These are phyloP conservation scores for Erysimum cheiranthoides DNA, from an alignment of 345 rosid genomes.

Conservation along the genomic window DNA sequence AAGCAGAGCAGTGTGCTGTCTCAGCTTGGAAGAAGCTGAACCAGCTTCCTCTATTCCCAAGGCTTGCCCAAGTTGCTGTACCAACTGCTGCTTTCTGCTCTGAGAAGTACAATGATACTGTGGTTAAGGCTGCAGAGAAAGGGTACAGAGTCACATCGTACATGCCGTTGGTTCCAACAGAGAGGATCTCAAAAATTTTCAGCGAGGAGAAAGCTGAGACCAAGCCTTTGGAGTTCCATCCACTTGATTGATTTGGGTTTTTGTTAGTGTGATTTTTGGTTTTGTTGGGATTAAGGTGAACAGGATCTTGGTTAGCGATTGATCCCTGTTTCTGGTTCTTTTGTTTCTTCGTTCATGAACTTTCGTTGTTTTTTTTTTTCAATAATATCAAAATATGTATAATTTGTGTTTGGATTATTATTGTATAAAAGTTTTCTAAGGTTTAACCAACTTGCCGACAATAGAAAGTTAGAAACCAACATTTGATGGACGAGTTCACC, in stretches of 20 bases:
- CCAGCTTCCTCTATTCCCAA: conserved; percentile 82
- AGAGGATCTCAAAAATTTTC: conserved; percentile 80
- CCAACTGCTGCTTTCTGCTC: conserved; percentile 84
- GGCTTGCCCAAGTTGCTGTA: conserved; percentile 69
- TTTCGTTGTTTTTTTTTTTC: neutral
- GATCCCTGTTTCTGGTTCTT: conserved; percentile 27
- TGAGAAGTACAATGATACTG: conserved; percentile 82
- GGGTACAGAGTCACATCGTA: conserved; percentile 78
- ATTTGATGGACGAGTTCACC: neutral
- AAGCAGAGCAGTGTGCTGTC: conserved; percentile 77
- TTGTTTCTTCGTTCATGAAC: conserved; percentile 18
- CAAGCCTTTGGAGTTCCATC: conserved; percentile 47
- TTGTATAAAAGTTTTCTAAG: neutral
- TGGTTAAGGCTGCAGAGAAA: conserved; percentile 67
- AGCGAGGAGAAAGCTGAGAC: conserved; percentile 44
- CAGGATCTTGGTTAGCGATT: conserved; percentile 29
- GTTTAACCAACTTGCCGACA: neutral
- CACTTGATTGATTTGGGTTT: conserved; percentile 45
- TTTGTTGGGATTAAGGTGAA: conserved; percentile 22
- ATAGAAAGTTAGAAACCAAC: too few relatives aligned
- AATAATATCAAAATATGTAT: neutral
- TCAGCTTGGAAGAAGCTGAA: conserved; percentile 86
- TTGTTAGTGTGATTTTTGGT: conserved; percentile 14
- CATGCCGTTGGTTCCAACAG: conserved; percentile 86
- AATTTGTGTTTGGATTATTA: neutral